phyloP scores from a whole-genome alignment of 176 grass and related monocot species.

The Zea luxurians region DNA sequence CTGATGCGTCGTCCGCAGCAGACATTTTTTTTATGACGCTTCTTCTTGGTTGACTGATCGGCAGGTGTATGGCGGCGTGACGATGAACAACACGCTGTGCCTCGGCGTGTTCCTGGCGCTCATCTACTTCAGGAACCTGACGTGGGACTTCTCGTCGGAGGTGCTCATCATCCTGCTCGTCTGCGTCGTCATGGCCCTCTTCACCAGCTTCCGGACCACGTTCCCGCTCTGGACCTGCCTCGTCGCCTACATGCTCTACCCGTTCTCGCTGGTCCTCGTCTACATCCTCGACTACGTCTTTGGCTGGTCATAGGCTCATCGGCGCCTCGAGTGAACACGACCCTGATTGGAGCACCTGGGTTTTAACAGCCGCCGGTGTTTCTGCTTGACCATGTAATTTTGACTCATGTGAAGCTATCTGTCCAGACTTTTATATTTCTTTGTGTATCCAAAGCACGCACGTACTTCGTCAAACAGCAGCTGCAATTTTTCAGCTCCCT shows the following conservation, averaged over 20 bases:
- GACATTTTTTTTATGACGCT: neutral
- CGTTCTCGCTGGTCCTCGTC: conserved; percentile 65
- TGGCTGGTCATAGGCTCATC: conserved; percentile 70
- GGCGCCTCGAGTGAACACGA: neutral
- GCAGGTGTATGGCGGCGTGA: conserved; percentile 90
- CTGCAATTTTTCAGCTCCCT: neutral
- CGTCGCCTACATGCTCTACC: conserved; percentile 72
- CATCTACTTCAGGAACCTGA: too few relatives aligned
- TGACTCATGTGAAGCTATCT: conserved; percentile 37
- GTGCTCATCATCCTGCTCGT: conserved; percentile 65
- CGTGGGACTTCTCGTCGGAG: too few relatives aligned
- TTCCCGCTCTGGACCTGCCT: conserved; percentile 96
- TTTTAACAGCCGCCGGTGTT: neutral
- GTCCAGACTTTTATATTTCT: neutral
- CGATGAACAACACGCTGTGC: conserved; percentile 97
- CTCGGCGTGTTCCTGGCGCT: neutral
- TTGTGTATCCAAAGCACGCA: conserved; percentile 9
- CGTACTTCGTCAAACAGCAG: neutral
- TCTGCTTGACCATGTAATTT: conserved; percentile 31
- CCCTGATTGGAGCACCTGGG: neutral
- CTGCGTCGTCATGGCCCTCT: conserved; percentile 78
- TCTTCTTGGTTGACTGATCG: neutral
- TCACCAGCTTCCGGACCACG: conserved; percentile 84
- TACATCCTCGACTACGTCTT: conserved; percentile 85
- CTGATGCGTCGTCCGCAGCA: neutral